phyloP scores from a whole-genome alignment of 768 basidiomycete species.

The Cystofilobasidium ferigula region DNA sequence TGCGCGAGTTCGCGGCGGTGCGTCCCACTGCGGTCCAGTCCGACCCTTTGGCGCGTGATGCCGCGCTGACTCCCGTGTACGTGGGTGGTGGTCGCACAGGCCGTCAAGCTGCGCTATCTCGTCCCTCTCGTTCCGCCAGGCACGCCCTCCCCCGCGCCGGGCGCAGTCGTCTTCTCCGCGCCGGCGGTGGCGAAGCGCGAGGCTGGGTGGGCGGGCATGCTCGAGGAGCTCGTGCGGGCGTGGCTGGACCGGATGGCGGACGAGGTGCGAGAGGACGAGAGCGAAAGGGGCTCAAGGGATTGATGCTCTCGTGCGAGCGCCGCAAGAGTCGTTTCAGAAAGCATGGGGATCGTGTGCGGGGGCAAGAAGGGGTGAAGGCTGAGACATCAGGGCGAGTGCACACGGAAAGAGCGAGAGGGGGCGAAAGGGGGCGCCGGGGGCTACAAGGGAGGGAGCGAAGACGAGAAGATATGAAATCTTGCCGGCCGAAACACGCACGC shows the following conservation, averaged over 20 bases:
- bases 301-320: neutral
- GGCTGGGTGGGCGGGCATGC: constrained; percentile 70
- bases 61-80: neutral
- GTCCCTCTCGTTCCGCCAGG: constrained; percentile 55
- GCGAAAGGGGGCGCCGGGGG: too few species aligned
- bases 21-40: neutral
- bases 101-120: constrained; percentile 69
- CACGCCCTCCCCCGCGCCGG: constrained; percentile 36
- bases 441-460: too few species aligned
- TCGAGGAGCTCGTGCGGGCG: constrained; percentile 50
- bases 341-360: too few species aligned
- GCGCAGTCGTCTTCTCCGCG: constrained; percentile 57
- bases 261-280: constrained; percentile 44
- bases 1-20: constrained; percentile 69
- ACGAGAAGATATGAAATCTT: too few species aligned
- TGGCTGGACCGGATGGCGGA: constrained; percentile 63
- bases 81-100: constrained; percentile 39
- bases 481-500: too few species aligned
- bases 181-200: constrained; percentile 60
- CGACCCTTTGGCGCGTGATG: neutral
- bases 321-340: neutral
- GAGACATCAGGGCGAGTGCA: too few species aligned
- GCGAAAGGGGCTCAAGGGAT: neutral
- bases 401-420: too few species aligned
- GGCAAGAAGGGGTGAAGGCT: too few species aligned